These are phyloP conservation scores for Phialophora verrucosa DNA, from an alignment of 2,329 filamentous ascomycete species.

Conservation along the genomic window DNA sequence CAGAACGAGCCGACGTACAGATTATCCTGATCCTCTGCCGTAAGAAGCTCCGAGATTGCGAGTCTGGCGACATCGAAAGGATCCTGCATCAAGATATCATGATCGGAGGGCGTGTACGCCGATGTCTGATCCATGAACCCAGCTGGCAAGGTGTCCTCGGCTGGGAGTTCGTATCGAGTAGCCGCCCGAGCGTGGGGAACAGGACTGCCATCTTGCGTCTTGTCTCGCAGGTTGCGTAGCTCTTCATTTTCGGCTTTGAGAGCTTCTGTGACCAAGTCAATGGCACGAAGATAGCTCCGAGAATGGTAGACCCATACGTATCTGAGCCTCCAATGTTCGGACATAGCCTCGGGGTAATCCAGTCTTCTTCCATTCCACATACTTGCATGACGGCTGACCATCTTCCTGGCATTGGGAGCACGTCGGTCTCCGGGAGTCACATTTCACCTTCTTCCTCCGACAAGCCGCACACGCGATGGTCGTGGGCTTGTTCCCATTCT, in stretches of 20 bases:
- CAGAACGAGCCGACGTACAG: constrained; percentile 6
- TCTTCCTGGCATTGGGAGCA: constrained; percentile 13
- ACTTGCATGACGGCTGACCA: constrained; percentile 2
- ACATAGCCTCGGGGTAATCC: constrained; percentile 11
- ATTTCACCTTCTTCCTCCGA: constrained; percentile 13
- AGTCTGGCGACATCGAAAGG: constrained; percentile 10
- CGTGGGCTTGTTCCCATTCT: constrained; percentile 3
- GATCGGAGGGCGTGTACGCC: constrained; percentile 8
- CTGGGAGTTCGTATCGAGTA: neutral
- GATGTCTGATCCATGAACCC: constrained; percentile 3
- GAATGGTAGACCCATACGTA: constrained; percentile 5
- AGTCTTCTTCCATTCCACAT: constrained; percentile 13
- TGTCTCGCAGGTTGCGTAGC: constrained; percentile 8
- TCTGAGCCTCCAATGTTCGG: constrained; percentile 8
- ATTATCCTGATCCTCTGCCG: constrained; percentile 6
- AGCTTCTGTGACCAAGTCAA: constrained; percentile 1
- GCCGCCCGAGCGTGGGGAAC: neutral
- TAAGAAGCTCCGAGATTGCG: constrained; percentile 12
- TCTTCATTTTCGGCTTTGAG: constrained; percentile 12
- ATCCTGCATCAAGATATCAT: constrained; percentile 16
- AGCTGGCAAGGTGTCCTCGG: constrained; percentile 8
- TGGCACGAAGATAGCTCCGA: neutral
- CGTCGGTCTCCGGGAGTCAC: constrained; percentile 12
- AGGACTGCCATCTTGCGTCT: neutral
- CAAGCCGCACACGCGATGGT: constrained; percentile 6